These are phyloP conservation scores for Fusarium austroafricanum DNA, from an alignment of 2,329 filamentous ascomycete genomes.

Conservation along the genomic window DNA sequence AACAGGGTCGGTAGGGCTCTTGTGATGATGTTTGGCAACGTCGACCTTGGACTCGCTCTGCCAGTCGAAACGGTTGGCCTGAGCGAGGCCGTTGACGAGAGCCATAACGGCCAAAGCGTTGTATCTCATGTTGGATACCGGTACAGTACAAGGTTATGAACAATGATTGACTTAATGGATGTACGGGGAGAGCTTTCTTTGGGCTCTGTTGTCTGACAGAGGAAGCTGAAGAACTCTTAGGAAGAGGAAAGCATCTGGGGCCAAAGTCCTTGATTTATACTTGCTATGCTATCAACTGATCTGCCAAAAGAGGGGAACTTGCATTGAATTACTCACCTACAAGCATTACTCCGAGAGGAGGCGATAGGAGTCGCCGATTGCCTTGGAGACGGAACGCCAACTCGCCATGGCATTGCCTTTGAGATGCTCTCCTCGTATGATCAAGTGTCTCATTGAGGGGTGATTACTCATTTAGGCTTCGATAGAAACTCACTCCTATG, in stretches of 20 bases:
- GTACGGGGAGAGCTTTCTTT: conserved; percentile 14
- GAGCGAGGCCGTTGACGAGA: conserved; percentile 37
- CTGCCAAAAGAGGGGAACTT: neutral
- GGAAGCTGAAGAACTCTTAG: conserved; percentile 17
- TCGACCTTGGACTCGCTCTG: conserved; percentile 14
- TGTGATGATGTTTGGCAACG: neutral
- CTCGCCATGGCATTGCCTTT: neutral
- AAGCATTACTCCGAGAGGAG: conserved; percentile 7
- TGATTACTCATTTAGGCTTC: conserved; percentile 16
- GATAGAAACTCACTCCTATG: conserved; percentile 8
- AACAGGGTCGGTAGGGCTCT: neutral
- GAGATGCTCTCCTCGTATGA: conserved; percentile 2
- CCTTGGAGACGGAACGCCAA: conserved; percentile 2
- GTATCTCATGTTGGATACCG: conserved; percentile 38
- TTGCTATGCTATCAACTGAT: conserved; percentile 1
- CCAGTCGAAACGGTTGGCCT: conserved; percentile 29
- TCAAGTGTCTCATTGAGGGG: neutral
- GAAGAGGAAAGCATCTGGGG: neutral
- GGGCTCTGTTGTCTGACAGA: conserved; percentile 3
- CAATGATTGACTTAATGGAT: conserved; percentile 23
- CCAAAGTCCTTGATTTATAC: conserved; percentile 32
- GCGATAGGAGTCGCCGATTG: conserved; percentile 14
- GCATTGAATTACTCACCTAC: conserved; percentile 15
- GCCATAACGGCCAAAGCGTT: conserved; percentile 42
- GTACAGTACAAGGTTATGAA: neutral